Conservation (phyloP, 768 basidiomycete genomes). For the Lentinula aciculospora region DNA sequence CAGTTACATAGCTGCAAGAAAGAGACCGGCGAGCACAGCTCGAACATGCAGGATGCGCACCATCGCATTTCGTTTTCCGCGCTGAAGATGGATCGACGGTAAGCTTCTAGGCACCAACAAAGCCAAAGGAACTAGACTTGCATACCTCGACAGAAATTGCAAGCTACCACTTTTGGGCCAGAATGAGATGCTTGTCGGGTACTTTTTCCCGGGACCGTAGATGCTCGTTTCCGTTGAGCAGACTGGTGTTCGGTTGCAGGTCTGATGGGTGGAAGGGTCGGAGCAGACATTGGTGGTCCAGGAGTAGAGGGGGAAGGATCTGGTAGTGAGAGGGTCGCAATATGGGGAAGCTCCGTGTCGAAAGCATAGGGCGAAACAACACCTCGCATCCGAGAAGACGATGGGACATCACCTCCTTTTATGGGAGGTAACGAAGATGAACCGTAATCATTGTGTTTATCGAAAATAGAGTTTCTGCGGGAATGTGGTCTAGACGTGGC, state of each 20-base stretch:
- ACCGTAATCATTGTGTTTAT: conserved; percentile 33
- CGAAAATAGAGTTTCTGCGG: conserved; percentile 43
- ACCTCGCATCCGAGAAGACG: conserved; percentile 33
- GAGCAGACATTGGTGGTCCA: conserved; percentile 55
- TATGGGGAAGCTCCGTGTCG: conserved; percentile 66
- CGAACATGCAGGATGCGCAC: conserved; percentile 78
- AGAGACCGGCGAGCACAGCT: conserved; percentile 76
- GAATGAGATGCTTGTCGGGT: conserved; percentile 56
- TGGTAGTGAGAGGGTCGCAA: conserved; percentile 61
- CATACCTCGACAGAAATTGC: conserved; percentile 85
- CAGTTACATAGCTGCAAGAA: conserved; percentile 78
- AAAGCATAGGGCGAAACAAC: conserved; percentile 10
- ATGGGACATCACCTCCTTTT: conserved; percentile 31
- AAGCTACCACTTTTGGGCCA: conserved; percentile 83
- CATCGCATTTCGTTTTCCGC: conserved; percentile 87
- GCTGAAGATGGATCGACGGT: conserved; percentile 35
- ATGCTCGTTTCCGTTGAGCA: conserved; percentile 62
- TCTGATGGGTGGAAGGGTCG: conserved; percentile 57
- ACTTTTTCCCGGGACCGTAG: conserved; percentile 61
- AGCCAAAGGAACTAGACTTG: conserved; percentile 10
- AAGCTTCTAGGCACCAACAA: background rate
- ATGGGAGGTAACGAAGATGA: conserved; percentile 34
- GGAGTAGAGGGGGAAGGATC: conserved; percentile 47
- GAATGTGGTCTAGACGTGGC: conserved; percentile 40
- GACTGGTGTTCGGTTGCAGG: conserved; percentile 65